Base-by-base conservation (phyloP, 108 stramenopile genomes). In the Cyclotella choctawhatcheeana region DNA sequence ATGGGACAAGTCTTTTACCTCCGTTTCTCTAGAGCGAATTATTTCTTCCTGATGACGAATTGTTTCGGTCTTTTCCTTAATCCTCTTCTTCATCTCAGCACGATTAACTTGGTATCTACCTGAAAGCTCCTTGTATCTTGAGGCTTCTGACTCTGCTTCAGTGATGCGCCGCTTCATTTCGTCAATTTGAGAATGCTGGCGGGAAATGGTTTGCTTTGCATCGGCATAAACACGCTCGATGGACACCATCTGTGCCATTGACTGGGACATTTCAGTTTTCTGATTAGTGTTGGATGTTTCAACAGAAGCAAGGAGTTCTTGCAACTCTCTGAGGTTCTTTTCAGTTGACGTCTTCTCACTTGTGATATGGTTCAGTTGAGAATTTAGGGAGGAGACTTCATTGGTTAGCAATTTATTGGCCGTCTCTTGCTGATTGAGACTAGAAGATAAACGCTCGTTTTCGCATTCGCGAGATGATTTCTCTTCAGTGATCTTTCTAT, bases 31-130 rank as follows among this genome's bases (percentile, higher is more conserved):
- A 14, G 44, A 48, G 35, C 37, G 31, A 14, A 84, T 37, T 12
- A 48, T 31, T 25, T 76, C 67, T 58, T 80, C 79, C 31, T 80
- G 79, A 18, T 66, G 64, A 20, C 73, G 72, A 50, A 84, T 71
- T 20, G 64, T 64, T 10, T 77, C 74, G 29, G 44, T 69, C 44
- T 72, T 84, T 22, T 77, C 74, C 29, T 76, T 80, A 2, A 84
- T 70, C 25, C 55, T 69, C 58, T 80, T 80, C 60, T 84, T 84
- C 75, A 76, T 81, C 60, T 84, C 82, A 25, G 47, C 48, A 14
- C 79, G 53, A 54, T 81, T 69, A 17, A 47, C 44, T 44, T 84
- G 79, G 54, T 81, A 81, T 60, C 79, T 69, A 16, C 26, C 48
- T 3, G 78, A 63, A 20, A 84, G 82, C 20, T 84, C 75, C 34